phyloP scores from a whole-genome alignment of 2,329 filamentous ascomycete genomes.

The Cladophialophora bantiana region DNA sequence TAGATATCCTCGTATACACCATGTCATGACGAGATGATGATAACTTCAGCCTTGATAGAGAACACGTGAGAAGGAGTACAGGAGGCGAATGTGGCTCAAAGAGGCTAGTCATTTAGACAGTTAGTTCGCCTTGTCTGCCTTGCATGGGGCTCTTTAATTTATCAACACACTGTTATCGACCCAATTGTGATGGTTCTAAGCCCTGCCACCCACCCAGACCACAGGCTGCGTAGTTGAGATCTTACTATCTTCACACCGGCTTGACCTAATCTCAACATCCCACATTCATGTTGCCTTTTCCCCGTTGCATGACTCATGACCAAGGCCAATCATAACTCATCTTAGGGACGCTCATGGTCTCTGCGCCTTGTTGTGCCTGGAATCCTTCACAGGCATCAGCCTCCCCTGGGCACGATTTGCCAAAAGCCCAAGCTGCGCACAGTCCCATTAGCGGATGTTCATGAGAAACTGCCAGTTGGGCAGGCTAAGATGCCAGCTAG shows the following conservation, averaged over 20 bases:
- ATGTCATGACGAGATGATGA: not conserved
- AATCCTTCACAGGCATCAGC: conserved; percentile 6
- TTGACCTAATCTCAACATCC: conserved; percentile 1
- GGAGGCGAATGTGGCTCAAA: not conserved
- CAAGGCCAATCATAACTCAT: not conserved
- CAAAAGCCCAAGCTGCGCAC: not conserved
- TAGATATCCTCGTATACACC: not conserved
- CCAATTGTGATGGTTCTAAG: not conserved
- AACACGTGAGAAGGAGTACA: not conserved
- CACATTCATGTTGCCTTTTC: conserved; percentile 1
- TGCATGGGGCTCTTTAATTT: not conserved
- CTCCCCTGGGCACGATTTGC: not conserved
- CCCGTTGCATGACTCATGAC: not conserved
- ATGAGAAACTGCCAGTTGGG: not conserved
- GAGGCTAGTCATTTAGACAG: not conserved
- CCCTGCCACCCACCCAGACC: not conserved
- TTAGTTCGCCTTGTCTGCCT: not conserved
- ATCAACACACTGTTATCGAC: not conserved
- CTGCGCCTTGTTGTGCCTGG: conserved; percentile 1
- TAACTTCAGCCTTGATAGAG: not conserved
- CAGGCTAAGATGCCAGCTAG: not conserved
- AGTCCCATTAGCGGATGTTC: not conserved
- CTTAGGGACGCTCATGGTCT: not conserved
- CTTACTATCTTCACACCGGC: not conserved
- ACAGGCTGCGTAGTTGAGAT: not conserved